These are phyloP conservation scores for Citrullus amarus DNA, from an alignment of 306 rosid species.

Conservation along the genomic window DNA sequence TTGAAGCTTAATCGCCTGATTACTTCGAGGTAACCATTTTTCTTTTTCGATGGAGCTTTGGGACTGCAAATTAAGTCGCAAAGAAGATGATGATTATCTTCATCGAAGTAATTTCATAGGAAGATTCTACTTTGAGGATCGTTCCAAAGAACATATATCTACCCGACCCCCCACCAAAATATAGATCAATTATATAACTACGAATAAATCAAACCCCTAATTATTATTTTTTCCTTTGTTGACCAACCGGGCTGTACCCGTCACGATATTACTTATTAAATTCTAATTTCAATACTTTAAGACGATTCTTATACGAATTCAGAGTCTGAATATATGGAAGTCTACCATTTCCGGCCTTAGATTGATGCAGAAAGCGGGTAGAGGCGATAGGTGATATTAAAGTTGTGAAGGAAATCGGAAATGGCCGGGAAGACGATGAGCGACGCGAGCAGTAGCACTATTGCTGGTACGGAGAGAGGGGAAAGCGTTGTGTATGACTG, in stretches of 20 bases:
- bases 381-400: not conserved
- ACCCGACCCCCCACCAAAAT: not conserved
- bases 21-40: not conserved
- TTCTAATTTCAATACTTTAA: not conserved
- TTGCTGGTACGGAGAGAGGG: slow-evolving; percentile 13
- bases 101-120: not conserved
- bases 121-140: not conserved
- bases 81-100: not conserved
- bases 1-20: not conserved
- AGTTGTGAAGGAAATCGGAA: slow-evolving; percentile 2
- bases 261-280: not conserved
- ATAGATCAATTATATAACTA: not conserved
- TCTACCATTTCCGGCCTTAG: not conserved
- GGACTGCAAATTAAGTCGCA: not conserved
- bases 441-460: slow-evolving; percentile 55
- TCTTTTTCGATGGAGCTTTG: not conserved
- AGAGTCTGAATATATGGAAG: not conserved
- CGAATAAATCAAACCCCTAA: not conserved
- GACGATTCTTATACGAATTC: not conserved
- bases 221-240: not conserved
- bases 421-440: slow-evolving; percentile 43
- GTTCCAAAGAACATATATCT: not conserved
- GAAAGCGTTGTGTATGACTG: slow-evolving; percentile 59
- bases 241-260: not conserved
- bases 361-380: not conserved